Evolutionary conservation across 306 rosid species (phyloP), one percentile per base, ranked within the genome.

Genomic region (Carpinus fangiana): DNA sequence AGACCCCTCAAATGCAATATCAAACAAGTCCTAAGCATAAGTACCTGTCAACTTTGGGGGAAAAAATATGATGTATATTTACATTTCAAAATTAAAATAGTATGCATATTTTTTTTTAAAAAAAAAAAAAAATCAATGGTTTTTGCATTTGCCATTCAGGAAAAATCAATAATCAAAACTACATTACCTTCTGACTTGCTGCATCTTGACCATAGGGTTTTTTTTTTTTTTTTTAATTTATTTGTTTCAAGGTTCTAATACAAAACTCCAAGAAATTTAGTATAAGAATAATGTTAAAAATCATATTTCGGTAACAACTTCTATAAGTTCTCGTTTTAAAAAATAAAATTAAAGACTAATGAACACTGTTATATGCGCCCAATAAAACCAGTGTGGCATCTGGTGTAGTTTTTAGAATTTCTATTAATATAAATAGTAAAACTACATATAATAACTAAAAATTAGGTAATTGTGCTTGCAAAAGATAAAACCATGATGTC

Each of bases 401-500:
- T 4, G 3, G 43, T 38, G 5, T 4, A 5, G 5, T 4, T 38
- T 38, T 38, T 38, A 38, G 6, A 4, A 38, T 38, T 38, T 38
- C 43, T 38, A 4, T 38, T 59, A 12, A 36, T 59, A 59, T 11
- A 59, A 11, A 59, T 11, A 23, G 6, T 9, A 23, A 59, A 59
- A 41, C 7, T 41, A 6, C 45, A 41, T 41, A 41, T 1, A 41
- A 1, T 41, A 41, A 41, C 43, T 4, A 41, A 41, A 41, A 6
- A 59, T 10, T 23, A 5, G 13, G 28, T 4, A 13, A 1, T 59
- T 26, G 31, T 5, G 65, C 65, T 66, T 69, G 64, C 77, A 73
- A 38, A 75, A 78, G 71, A 53, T 13, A 54, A 66, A 56, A 74
- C 70, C 90, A 82, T 79, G 84, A 90, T 87, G 84, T 80, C 66